Evolutionary conservation across 345 rosid species (phyloP).

Genomic region (Excoecaria cochinchinensis): DNA sequence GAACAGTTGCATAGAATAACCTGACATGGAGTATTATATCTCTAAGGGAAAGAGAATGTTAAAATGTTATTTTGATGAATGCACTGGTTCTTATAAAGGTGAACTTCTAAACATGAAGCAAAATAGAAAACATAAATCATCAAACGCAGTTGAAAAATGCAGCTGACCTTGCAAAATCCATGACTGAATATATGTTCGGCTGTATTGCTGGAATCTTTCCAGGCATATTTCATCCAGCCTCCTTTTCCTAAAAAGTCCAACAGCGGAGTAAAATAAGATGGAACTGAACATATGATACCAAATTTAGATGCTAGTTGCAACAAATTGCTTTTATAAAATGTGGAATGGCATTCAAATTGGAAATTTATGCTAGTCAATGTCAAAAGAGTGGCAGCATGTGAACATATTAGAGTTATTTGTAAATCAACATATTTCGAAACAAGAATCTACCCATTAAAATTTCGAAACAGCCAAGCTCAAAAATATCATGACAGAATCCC

Average conservation of each 20-base stretch:
- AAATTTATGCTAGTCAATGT: not conserved
- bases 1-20: not conserved
- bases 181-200: conserved; percentile 76
- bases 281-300: not conserved
- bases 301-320: not conserved
- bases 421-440: not conserved
- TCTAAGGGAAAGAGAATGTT: not conserved
- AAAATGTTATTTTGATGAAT: not conserved
- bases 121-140: not conserved
- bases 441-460: not conserved
- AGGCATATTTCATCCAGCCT: conserved; percentile 92
- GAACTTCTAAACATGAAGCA: not conserved
- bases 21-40: not conserved
- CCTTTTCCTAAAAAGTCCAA: conserved; percentile 48
- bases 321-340: not conserved
- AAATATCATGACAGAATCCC: not conserved
- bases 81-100: not conserved
- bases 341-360: not conserved
- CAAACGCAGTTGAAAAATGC: conserved; percentile 13
- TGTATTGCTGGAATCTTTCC: conserved; percentile 87
- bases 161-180: conserved; percentile 87
- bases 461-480: not conserved
- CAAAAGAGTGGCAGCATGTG: not conserved
- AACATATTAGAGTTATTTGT: not conserved
- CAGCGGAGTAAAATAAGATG: not conserved